Evolutionary conservation across 139 green algal genomes (phyloP).

Genomic region (Tetratostichococcus sp.): DNA sequence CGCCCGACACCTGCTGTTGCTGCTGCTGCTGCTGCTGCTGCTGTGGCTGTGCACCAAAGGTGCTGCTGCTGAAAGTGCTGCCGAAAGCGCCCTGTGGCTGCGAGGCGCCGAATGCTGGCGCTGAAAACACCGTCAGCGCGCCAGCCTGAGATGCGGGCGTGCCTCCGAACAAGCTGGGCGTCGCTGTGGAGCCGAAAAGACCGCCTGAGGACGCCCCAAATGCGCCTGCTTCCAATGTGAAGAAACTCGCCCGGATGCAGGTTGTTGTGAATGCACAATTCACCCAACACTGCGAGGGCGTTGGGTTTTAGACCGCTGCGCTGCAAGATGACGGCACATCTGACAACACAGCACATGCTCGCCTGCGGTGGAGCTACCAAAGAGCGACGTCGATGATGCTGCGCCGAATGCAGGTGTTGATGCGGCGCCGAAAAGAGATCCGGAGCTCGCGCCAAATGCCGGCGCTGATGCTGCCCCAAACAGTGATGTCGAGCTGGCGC

Average conservation of each 20-base stretch:
- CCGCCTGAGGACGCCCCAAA: background rate
- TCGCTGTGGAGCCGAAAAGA: background rate
- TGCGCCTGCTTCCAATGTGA: background rate
- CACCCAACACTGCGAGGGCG: too few relatives aligned
- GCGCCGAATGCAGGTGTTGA: slow-evolving; percentile 6
- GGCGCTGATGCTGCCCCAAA: slow-evolving; percentile 11
- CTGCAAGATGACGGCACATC: too few relatives aligned
- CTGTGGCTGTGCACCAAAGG: slow-evolving; percentile 3
- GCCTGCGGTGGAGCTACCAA: background rate
- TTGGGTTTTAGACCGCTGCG: too few relatives aligned
- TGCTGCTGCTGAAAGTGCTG: slow-evolving; percentile 1
- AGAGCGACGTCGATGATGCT: background rate
- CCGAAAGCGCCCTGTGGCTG: slow-evolving; percentile 12
- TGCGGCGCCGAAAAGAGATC: slow-evolving; percentile 5
- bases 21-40: slow-evolving; percentile 22
- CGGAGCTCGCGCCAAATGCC: slow-evolving; percentile 1
- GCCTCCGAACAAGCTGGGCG: background rate
- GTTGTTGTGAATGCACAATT: too few relatives aligned
- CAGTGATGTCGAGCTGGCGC: background rate
- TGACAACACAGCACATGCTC: too few relatives aligned
- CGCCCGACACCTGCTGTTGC: slow-evolving; percentile 2
- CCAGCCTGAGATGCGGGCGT: background rate
- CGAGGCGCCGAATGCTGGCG: slow-evolving; percentile 7
- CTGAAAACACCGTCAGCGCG: background rate
- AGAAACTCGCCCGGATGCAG: too few relatives aligned